Evolutionary conservation across 345 rosid species (phyloP), one percentile per base, ranked within the genome.

Genomic region (Euclidium syriacum): DNA sequence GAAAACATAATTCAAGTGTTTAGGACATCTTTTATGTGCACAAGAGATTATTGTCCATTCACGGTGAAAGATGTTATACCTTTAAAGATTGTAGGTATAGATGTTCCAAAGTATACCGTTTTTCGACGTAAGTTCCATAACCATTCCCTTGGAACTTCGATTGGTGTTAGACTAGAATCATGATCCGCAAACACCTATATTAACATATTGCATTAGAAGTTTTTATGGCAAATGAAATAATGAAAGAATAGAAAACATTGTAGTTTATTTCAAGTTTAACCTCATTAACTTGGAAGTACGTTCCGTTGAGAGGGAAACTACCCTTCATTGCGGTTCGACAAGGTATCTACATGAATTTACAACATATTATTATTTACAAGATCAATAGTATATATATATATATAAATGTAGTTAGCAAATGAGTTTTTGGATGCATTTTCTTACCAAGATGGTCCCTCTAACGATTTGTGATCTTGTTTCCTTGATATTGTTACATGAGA

Each of bases 311-410:
- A 10, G 98, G 98, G 75, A 89, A 92, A 43, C 95, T 92, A 54
- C 98, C 98, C 52, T 85, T 83, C 97, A 89, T 87, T 44, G 98
- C 95, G 16, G 98, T 89, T 76, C 95, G 78, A 75, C 98, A 92
- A 6, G 98, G 96, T 65, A 92, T 85, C 98, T 89, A 79, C 63
- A 41, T 20, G 8, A 36, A 65, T 30, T 49, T 48, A 39, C 29
- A 48, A 52, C 41, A 34, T 19, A 33, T 43, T 52, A 33, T 43
- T 52, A 33, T 10, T 30, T 26, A 39, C 48, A 22, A 46, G n/a
- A n/a, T n/a, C n/a, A n/a, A n/a, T n/a, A n/a, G n/a, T n/a, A n/a
- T n/a, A n/a, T n/a, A 10, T n/a, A n/a, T n/a, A n/a, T n/a, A n/a
- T n/a, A n/a, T n/a, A n/a, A n/a, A n/a, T n/a, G n/a, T n/a, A n/a